Percentiles rank a stretch among this genome's conserved stretches.
These are phyloP conservation scores for Metschnikowia baotianmanensis DNA, from an alignment of 805 yeast genomes.

Conservation along the genomic window DNA sequence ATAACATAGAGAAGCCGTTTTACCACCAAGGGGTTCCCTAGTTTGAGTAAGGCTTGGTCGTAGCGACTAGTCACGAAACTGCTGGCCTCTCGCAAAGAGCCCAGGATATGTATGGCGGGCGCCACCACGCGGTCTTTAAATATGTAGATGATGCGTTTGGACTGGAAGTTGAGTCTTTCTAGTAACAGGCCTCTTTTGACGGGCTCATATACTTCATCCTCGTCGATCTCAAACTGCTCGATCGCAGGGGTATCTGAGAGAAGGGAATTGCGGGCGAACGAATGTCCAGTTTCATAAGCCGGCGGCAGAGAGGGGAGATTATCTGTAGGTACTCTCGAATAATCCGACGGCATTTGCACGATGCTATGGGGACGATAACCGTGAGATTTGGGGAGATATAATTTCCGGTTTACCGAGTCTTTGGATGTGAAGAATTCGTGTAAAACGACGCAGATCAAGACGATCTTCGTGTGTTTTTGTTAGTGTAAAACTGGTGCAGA, in stretches of 20 bases:
- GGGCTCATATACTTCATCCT: slow-evolving; percentile 23
- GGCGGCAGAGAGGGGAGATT: slow-evolving; percentile 13
- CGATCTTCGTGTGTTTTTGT: too few relatives aligned
- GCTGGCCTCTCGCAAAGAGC: slow-evolving; percentile 52
- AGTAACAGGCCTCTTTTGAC: slow-evolving; percentile 25
- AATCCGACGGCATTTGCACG: neutral
- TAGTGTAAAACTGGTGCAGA: too few relatives aligned
- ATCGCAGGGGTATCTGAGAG: slow-evolving; percentile 12
- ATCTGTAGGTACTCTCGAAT: slow-evolving; percentile 2
- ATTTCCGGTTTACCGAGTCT: too few relatives aligned
- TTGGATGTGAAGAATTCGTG: too few relatives aligned
- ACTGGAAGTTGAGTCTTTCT: slow-evolving; percentile 37
- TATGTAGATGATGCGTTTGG: slow-evolving; percentile 34
- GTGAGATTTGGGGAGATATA: neutral
- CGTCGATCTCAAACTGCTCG: slow-evolving; percentile 40
- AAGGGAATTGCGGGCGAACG: neutral
- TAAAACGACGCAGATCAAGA: too few relatives aligned
- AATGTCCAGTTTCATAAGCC: slow-evolving; percentile 6
- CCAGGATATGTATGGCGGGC: slow-evolving; percentile 46
- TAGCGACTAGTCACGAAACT: slow-evolving; percentile 40
- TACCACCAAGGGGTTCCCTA: slow-evolving; percentile 87
- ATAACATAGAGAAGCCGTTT: slow-evolving; percentile 73
- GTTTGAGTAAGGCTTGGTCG: slow-evolving; percentile 56
- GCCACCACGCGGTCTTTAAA: slow-evolving; percentile 37
- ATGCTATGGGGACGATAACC: too few relatives aligned